Evolutionary conservation across 148 eudicot species (phyloP).

Genomic region (Selenicereus undatus): DNA sequence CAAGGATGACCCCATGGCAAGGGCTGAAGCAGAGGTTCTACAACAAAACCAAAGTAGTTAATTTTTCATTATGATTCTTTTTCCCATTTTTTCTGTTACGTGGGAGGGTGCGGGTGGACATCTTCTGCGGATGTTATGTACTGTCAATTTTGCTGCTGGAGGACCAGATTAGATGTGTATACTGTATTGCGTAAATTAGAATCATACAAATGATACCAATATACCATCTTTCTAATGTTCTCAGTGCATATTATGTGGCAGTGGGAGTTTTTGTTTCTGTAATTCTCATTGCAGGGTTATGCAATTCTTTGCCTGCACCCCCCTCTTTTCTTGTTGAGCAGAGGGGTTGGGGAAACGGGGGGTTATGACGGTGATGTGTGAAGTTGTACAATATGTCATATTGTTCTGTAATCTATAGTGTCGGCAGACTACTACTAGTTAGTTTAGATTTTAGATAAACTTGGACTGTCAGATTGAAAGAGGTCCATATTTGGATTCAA

Average conservation of each 20-base stretch:
- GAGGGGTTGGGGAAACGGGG: background rate
- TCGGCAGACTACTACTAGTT: no score
- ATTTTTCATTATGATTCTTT: background rate
- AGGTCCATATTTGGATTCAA: no score
- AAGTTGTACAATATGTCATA: background rate
- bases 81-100: background rate
- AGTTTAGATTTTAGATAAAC: no score
- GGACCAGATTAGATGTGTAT: background rate
- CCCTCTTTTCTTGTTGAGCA: background rate
- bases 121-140: background rate
- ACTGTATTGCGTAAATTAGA: background rate
- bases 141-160: background rate
- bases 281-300: no score
- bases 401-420: no score
- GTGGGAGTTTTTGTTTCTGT: background rate
- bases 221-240: slow-evolving; percentile 2
- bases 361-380: no score
- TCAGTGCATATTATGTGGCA: background rate
- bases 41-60: slow-evolving; percentile 25
- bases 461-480: no score
- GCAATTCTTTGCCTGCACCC: background rate
- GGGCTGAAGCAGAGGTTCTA: slow-evolving; percentile 30
- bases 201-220: background rate
- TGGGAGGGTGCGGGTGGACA: background rate
- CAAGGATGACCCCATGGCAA: slow-evolving; percentile 35